phyloP scores from a whole-genome alignment of 345 rosid species.

The Brassica nigra region DNA sequence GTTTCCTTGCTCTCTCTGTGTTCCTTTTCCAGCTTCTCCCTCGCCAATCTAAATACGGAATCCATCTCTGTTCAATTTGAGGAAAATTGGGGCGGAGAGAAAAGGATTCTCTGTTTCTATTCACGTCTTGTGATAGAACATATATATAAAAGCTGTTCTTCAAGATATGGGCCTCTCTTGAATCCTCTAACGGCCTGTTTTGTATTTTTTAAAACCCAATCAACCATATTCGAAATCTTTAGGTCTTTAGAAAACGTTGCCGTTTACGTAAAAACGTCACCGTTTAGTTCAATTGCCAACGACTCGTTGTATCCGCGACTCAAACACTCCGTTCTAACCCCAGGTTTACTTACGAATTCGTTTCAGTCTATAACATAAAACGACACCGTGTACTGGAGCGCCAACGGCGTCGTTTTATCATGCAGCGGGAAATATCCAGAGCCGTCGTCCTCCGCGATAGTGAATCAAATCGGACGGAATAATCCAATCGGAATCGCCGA shows the following conservation, averaged over 20 bases:
- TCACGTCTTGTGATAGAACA: too few relatives aligned
- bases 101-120: neutral
- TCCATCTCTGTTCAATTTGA: neutral
- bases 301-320: too few relatives aligned
- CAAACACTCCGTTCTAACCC: neutral
- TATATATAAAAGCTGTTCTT: neutral
- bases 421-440: slow-evolving; percentile 8
- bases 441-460: slow-evolving; percentile 15
- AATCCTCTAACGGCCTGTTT: neutral
- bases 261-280: too few relatives aligned
- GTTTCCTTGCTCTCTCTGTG: neutral
- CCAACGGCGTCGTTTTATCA: neutral
- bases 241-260: too few relatives aligned
- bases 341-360: neutral
- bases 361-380: neutral
- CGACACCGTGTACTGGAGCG: neutral
- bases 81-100: neutral
- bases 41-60: neutral
- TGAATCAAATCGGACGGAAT: neutral
- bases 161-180: neutral
- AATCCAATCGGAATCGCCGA: neutral
- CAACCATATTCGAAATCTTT: too few relatives aligned
- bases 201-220: too few relatives aligned
- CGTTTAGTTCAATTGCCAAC: too few relatives aligned
- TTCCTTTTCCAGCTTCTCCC: neutral